Evolutionary conservation across 1,284 basidiomycete genomes (phyloP).

Genomic region (Abortiporus biennis): DNA sequence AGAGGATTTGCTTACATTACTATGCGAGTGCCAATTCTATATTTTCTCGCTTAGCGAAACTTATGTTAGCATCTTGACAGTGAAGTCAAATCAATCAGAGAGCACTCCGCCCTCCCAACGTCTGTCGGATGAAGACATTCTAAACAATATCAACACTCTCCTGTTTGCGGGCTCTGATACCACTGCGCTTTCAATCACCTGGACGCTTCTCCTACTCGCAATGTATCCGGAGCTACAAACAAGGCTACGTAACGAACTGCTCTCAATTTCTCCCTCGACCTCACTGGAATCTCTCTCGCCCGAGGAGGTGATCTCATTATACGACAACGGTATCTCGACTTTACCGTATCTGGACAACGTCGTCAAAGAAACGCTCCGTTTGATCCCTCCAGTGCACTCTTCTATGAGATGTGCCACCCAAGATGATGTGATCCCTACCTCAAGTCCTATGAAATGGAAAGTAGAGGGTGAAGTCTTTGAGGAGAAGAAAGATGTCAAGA

Average conservation of each 20-base stretch:
- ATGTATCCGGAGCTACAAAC: conserved; percentile 56
- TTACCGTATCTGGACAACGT: conserved; percentile 78
- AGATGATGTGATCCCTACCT: conserved; percentile 71
- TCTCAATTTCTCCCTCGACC: conserved; percentile 32
- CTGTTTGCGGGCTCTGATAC: conserved; percentile 87
- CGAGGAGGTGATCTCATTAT: conserved; percentile 58
- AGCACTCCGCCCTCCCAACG: conserved; percentile 61
- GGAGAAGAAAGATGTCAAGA: conserved; percentile 36
- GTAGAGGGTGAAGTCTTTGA: conserved; percentile 39
- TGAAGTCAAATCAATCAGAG: conserved; percentile 65
- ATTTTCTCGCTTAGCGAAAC: conserved; percentile 5
- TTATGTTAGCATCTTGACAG: conserved; percentile 28
- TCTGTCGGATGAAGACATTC: conserved; percentile 76
- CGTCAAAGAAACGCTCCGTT: conserved; percentile 62
- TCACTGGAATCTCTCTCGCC: conserved; percentile 38
- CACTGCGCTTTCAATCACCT: conserved; percentile 71
- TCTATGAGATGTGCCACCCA: conserved; percentile 68
- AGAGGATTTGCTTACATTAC: conserved; percentile 62
- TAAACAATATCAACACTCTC: conserved; percentile 80
- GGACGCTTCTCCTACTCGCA: conserved; percentile 70
- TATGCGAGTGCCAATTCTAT: conserved; percentile 42
- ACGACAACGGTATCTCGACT: conserved; percentile 46
- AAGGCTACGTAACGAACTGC: conserved; percentile 58
- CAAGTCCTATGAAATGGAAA: conserved; percentile 48
- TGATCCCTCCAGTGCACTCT: conserved; percentile 78